Base-by-base conservation (phyloP, 164 flowering plant species). In the Piper longum region DNA sequence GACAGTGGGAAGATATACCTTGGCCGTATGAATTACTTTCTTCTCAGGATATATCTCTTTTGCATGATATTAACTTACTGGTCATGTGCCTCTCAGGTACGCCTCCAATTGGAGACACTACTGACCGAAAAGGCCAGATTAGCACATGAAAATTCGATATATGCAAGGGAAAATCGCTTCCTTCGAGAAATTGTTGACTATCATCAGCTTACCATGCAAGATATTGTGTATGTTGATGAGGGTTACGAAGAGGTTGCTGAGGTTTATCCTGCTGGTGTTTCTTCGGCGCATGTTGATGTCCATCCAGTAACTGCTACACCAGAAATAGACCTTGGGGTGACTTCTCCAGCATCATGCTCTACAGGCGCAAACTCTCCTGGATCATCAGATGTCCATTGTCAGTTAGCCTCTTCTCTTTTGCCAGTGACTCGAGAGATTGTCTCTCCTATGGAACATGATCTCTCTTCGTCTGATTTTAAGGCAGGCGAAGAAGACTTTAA, bases 191-290 rank as follows among this genome's bases (percentile, higher is more conserved):
- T 92, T 51, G 96, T 92, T 2, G 98, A 92, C 63, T 92, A 86
- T 70, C 96, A 92, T 64, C 96, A 92, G 61, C 87, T 92, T 17
- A 89, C 92, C 4, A 89, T 92, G 98, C 95, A 92, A 74, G 96
- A 89, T 69, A 81, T 92, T 39, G 96, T 87, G 12, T 89, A 87
- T 70, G 56, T 89, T 62, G 93, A 92, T 58, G 96, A 92, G 63
- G 87, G 88, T 6, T 79, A 66, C 40, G 96, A 92, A 76, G 96
- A 89, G 76, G 98, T 86, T 41, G 77, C 87, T 40, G 87, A 87
- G 71, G 89, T 87, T 36, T 74, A 72, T 57, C 87, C 84, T 26
- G 66, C 76, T 26, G 58, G 83, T 40, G 56, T 73, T 56, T 61
- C 73, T 9, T 58, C 67, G 11, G 62, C 70, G 17, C 57, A 75